Base-by-base conservation (phyloP, 768 basidiomycete species). In the Lentinula aciculospora region DNA sequence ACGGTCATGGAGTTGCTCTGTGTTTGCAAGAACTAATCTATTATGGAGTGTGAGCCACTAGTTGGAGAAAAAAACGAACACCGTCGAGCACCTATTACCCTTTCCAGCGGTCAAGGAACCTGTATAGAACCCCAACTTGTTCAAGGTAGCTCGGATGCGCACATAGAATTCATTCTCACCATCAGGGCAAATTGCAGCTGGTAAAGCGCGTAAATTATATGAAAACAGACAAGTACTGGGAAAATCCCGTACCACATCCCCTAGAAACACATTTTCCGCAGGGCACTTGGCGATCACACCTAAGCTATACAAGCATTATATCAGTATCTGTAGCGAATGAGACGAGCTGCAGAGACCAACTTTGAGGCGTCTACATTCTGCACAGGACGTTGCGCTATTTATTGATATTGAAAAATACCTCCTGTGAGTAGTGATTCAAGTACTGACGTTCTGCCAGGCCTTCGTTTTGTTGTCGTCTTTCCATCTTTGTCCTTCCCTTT, bases 241-340 rank as follows among this genome's bases (percentile, higher is more conserved):
- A 15, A 21, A 8, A 36, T 23, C 25, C 6, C 51, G 7, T 53
- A 53, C 81, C 82, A 64, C 88, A 91, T 32, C 89, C 89, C 64
- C 88, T 76, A 58, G 85, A 85, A 23, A 81, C 80, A 65, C 89
- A 92, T 67, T 83, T 89, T 69, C 86, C 85, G 71, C 89, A 92
- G 10, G 89, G 89, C 32, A 89, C 77, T 87, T 90, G 63, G 64
- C 80, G 79, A 65, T 88, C 85, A 62, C 86, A 88, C 31, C 80
- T 77, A 42, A 88, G 72, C 67, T 88, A 87, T 25, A 44, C 21
- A 44, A 4, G 19, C 4, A 21, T 6, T 12, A 44, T n/a, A n/a
- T 44, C 21, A 21, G n/a, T 9, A 44, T n/a, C n/a, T 9, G 42
- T 19, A 44, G 8, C 21, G 10, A 3, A 44, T 44, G 42, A n/a